Conservation (phyloP, 257 asterid genomes). For the Solanum okadae region DNA sequence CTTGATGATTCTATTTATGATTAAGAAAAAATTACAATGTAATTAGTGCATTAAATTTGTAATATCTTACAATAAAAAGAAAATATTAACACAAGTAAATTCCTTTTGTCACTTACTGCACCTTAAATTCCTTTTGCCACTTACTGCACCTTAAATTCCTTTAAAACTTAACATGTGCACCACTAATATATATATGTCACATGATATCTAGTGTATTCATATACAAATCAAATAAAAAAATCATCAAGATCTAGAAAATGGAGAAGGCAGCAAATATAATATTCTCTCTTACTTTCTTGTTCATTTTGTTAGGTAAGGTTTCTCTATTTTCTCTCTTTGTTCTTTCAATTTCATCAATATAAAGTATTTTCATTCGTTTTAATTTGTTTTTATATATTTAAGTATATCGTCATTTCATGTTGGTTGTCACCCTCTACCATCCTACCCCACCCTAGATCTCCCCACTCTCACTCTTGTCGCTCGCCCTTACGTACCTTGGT, state of each 20-base stretch:
- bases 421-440: not conserved
- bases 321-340: no score
- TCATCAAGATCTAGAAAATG: not conserved
- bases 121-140: not conserved
- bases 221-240: not conserved
- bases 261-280: not conserved
- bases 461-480: no score
- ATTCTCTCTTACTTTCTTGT: no score
- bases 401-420: not conserved
- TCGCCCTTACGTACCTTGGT: not conserved
- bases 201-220: not conserved
- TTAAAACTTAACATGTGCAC: not conserved
- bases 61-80: not conserved
- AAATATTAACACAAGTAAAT: not conserved
- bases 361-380: no score
- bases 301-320: no score
- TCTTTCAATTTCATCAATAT: no score
- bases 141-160: not conserved
- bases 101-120: not conserved
- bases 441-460: not conserved
- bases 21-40: not conserved
- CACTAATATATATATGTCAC: not conserved
- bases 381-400: no score
- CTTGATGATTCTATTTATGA: no score
- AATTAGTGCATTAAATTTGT: no score